Evolutionary conservation across 805 yeast species (phyloP).

Genomic region (Nakazawaea anatomiae): DNA sequence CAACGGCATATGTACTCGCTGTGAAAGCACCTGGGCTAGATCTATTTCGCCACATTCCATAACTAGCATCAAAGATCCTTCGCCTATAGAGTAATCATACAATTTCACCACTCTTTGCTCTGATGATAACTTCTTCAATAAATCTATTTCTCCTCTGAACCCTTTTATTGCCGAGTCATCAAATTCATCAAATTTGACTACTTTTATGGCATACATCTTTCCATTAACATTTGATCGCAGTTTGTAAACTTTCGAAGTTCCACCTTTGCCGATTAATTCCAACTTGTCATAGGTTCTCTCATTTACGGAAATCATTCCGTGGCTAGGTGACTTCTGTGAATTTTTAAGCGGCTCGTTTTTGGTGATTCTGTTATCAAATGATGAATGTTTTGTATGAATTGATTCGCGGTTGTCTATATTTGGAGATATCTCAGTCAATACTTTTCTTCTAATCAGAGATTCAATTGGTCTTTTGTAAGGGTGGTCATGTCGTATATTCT

Average conservation of each 20-base stretch:
- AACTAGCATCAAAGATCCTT: slow-evolving; percentile 60
- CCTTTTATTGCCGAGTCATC: slow-evolving; percentile 70
- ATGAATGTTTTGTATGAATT: neutral
- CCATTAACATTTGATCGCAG: slow-evolving; percentile 50
- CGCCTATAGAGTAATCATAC: slow-evolving; percentile 64
- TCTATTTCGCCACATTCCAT: slow-evolving; percentile 97
- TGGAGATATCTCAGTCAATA: neutral
- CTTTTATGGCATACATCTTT: slow-evolving; percentile 70
- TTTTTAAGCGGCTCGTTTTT: neutral
- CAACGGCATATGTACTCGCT: slow-evolving; percentile 41
- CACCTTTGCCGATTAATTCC: slow-evolving; percentile 85
- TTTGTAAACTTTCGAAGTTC: slow-evolving; percentile 85
- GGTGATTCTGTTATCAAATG: neutral
- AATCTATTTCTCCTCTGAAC: slow-evolving; percentile 85
- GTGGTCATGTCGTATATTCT: neutral
- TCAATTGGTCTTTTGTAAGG: neutral
- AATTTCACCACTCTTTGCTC: slow-evolving; percentile 74
- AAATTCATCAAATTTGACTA: slow-evolving; percentile 74
- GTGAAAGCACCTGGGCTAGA: slow-evolving; percentile 71
- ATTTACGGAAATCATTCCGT: slow-evolving; percentile 36
- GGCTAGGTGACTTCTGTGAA: neutral
- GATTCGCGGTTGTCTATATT: neutral
- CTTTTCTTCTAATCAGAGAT: neutral
- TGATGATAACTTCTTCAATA: slow-evolving; percentile 52
- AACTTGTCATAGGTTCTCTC: slow-evolving; percentile 62